These are phyloP conservation scores for Jamesozyma lodderae DNA, from an alignment of 805 yeast species.

Conservation along the genomic window DNA sequence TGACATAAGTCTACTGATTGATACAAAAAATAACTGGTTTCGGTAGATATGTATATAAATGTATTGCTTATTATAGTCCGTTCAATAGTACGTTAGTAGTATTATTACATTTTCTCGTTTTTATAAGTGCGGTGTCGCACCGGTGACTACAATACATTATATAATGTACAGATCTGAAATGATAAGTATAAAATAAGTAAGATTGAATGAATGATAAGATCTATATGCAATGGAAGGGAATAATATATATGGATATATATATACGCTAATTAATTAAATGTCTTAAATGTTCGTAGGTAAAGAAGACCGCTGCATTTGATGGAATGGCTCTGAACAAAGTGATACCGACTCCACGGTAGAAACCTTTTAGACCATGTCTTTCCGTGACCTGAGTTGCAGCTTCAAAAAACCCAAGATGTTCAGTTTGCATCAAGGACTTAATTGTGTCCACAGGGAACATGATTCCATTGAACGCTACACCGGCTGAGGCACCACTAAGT, in stretches of 20 bases:
- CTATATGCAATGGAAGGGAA: too few relatives aligned
- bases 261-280: too few relatives aligned
- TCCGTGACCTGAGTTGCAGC: slow-evolving; percentile 35
- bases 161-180: too few relatives aligned
- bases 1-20: too few relatives aligned
- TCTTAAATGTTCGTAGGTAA: slow-evolving; percentile 55
- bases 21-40: too few relatives aligned
- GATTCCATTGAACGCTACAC: slow-evolving; percentile 69
- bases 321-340: slow-evolving; percentile 78
- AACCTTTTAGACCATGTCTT: slow-evolving; percentile 55
- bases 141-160: too few relatives aligned
- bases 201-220: too few relatives aligned
- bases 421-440: slow-evolving; percentile 69
- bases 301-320: slow-evolving; percentile 80
- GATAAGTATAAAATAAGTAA: too few relatives aligned
- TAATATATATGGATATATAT: neutral
- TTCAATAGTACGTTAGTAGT: too few relatives aligned
- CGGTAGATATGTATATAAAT: too few relatives aligned
- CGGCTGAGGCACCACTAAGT: slow-evolving; percentile 79
- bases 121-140: neutral
- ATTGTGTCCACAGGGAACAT: slow-evolving; percentile 87
- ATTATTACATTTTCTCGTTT: too few relatives aligned
- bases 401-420: slow-evolving; percentile 33
- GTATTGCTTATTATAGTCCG: too few relatives aligned
- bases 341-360: slow-evolving; percentile 78